phyloP scores from a whole-genome alignment of 179 eudicot genomes.

The Beta macrorhiza region DNA sequence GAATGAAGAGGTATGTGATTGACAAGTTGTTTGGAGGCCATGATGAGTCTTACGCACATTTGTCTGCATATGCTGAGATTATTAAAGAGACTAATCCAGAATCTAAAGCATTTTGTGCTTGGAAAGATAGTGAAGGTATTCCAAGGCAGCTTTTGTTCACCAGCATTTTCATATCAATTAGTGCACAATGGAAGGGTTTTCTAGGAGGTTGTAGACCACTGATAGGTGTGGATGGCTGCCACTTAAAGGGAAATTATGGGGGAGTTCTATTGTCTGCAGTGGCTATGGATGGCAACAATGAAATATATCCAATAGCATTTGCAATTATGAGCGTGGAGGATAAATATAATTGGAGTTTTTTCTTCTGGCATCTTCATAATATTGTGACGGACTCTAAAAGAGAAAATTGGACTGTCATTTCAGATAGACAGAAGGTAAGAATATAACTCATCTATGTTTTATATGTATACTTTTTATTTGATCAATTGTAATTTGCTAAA shows the following conservation, averaged over 20 bases:
- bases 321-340: no score
- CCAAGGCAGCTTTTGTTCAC: background rate
- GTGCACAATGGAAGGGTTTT: background rate
- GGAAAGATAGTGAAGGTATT: background rate
- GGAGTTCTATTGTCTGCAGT: background rate
- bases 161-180: background rate
- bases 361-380: no score
- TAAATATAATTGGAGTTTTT: no score
- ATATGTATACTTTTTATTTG: no score
- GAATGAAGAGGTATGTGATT: background rate
- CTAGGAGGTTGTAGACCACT: background rate
- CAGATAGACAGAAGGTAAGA: no score
- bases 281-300: background rate
- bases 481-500: no score
- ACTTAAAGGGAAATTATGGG: background rate
- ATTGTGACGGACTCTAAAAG: no score
- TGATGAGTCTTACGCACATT: background rate
- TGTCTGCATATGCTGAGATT: background rate
- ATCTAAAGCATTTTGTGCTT: background rate
- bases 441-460: no score
- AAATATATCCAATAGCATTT: background rate
- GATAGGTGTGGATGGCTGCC: background rate
- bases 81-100: background rate
- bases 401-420: no score
- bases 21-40: background rate